phyloP scores from a whole-genome alignment of 1,139 yeast species.

The Yamadazyma conglobata region DNA sequence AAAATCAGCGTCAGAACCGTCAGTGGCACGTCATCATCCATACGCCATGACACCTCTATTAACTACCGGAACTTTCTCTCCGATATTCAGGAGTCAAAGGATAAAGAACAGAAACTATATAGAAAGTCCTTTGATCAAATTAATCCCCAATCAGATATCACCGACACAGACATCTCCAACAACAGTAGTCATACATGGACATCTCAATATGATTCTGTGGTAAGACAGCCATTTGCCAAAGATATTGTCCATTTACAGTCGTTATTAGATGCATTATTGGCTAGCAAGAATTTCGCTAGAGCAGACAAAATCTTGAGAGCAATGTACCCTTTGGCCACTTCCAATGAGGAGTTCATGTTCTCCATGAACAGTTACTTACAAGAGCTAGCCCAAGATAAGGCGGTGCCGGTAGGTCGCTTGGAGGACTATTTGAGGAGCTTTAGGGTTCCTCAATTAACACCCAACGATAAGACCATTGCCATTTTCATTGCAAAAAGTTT shows the following conservation, averaged over 20 bases:
- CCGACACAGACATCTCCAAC: neutral
- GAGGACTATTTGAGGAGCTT: conserved; percentile 27
- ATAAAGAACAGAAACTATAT: conserved; percentile 5
- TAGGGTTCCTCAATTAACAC: conserved; percentile 27
- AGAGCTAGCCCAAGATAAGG: conserved; percentile 28
- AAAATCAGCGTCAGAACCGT: too few species aligned
- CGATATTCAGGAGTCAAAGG: conserved; percentile 2
- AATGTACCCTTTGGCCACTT: conserved; percentile 41
- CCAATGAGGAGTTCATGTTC: conserved; percentile 30
- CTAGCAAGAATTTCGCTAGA: conserved; percentile 63
- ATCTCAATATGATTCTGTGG: conserved; percentile 41
- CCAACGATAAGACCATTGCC: conserved; percentile 49
- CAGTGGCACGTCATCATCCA: too few species aligned
- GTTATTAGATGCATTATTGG: conserved; percentile 74
- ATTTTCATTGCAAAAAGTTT: conserved; percentile 30
- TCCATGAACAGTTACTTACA: conserved; percentile 39
- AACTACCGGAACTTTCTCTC: conserved; percentile 3
- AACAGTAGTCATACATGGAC: conserved; percentile 27
- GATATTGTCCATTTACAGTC: conserved; percentile 71
- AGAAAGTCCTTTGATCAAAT: conserved; percentile 9
- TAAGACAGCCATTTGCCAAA: conserved; percentile 47
- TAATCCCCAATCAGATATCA: conserved; percentile 1
- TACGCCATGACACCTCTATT: too few species aligned
- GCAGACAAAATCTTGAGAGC: conserved; percentile 68
- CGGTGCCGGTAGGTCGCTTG: conserved; percentile 25